A percentile compares a stretch with the other conserved stretches of the same genome.
phyloP scores from a whole-genome alignment of 371 early-diverging fungal species.

The Actinomortierella wolfii region DNA sequence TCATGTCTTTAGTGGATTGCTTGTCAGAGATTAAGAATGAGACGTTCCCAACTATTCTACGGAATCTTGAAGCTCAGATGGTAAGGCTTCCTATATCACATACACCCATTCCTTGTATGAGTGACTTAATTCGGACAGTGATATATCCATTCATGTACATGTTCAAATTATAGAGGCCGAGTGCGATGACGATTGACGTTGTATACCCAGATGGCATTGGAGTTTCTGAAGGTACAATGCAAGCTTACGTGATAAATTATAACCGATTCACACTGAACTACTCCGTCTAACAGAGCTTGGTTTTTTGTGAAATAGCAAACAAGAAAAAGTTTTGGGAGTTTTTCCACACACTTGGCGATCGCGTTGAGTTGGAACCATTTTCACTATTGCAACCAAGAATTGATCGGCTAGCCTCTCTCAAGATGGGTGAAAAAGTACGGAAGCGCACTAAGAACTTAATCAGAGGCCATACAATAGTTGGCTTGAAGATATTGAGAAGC shows the following conservation, averaged over 20 bases:
- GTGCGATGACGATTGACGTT: constrained; percentile 23
- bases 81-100: constrained; percentile 6
- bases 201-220: constrained; percentile 22
- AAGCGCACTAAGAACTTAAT: no score
- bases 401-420: not conserved
- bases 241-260: no score
- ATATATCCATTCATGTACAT: no score
- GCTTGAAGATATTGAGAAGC: not conserved
- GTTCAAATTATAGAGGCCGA: constrained; percentile 18
- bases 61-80: constrained; percentile 40
- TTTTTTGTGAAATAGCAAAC: no score
- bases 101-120: not conserved
- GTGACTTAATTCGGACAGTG: not conserved
- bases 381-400: not conserved
- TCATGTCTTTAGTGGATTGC: constrained; percentile 13
- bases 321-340: constrained; percentile 33
- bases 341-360: constrained; percentile 30
- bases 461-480: no score
- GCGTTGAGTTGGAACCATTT: constrained; percentile 17
- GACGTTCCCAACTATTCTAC: constrained; percentile 23
- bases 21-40: constrained; percentile 35
- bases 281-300: no score
- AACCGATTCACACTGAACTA: no score
- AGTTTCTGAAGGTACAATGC: not conserved
- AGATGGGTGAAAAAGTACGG: constrained; percentile 1